Percentiles rank a stretch among this genome's conserved stretches.
These are phyloP conservation scores for Hirsutella thompsonii DNA, from an alignment of 2,329 filamentous ascomycete genomes.

Conservation along the genomic window DNA sequence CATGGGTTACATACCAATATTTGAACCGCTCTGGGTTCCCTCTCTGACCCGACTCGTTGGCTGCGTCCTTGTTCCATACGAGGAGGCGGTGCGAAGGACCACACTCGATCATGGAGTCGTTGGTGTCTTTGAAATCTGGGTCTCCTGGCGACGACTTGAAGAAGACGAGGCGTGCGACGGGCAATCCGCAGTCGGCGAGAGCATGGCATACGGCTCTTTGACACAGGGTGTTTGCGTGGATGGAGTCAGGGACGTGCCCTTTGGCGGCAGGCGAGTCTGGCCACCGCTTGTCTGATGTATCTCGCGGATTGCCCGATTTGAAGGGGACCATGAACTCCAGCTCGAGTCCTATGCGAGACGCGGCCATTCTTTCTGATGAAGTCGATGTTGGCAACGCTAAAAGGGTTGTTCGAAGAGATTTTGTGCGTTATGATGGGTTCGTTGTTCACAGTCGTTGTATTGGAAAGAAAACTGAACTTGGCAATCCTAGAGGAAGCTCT, in stretches of 20 bases:
- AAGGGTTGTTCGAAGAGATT: neutral
- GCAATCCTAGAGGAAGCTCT: too few species aligned
- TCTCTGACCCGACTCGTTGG: too few species aligned
- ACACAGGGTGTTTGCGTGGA: slow-evolving; percentile 1
- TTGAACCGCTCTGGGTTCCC: neutral
- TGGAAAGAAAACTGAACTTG: too few species aligned
- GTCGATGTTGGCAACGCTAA: neutral
- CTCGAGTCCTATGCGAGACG: slow-evolving; percentile 11
- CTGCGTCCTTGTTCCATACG: neutral
- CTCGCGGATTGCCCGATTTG: neutral
- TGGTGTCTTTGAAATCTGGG: neutral
- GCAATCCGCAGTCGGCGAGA: slow-evolving; percentile 8
- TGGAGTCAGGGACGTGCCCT: slow-evolving; percentile 1
- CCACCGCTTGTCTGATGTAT: slow-evolving; percentile 1
- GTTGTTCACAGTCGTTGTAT: too few species aligned
- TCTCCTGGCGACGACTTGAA: neutral
- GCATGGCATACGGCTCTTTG: slow-evolving; percentile 8
- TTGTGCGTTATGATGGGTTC: too few species aligned
- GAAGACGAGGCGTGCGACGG: slow-evolving; percentile 3
- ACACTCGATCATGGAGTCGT: neutral
- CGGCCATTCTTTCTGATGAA: neutral
- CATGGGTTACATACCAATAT: neutral
- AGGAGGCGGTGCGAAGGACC: neutral
- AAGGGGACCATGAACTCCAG: slow-evolving; percentile 13
- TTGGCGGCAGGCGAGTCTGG: neutral